These are phyloP conservation scores for Cercospora zeina DNA, from an alignment of 2,329 filamentous ascomycete species.

Conservation along the genomic window DNA sequence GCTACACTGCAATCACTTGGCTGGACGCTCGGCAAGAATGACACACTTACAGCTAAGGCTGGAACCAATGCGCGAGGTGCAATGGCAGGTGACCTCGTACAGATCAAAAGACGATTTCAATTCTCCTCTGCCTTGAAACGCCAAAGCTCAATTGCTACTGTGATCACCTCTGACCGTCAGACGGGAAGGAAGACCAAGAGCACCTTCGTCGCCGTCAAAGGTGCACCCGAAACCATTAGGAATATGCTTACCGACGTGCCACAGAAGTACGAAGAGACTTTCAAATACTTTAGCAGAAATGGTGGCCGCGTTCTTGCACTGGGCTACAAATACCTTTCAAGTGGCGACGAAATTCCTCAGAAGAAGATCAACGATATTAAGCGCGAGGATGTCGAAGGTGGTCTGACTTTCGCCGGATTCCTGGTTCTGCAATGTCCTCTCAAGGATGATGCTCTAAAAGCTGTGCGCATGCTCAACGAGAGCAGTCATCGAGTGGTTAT, in stretches of 20 bases:
- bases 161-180: constrained; percentile 69
- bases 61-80: constrained; percentile 43
- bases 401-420: constrained; percentile 89
- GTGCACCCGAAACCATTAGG: constrained; percentile 93
- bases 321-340: constrained; percentile 86
- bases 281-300: constrained; percentile 95
- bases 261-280: constrained; percentile 92
- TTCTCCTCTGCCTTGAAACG: constrained; percentile 96
- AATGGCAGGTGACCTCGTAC: constrained; percentile 70
- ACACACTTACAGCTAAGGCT: constrained; percentile 73
- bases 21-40: constrained; percentile 89
- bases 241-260: constrained; percentile 85
- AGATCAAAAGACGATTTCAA: constrained; percentile 95
- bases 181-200: constrained; percentile 75
- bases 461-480: constrained; percentile 96
- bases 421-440: constrained; percentile 91
- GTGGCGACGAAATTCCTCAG: constrained; percentile 77
- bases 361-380: constrained; percentile 89
- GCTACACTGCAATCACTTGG: constrained; percentile 86
- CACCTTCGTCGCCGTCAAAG: constrained; percentile 94
- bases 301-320: constrained; percentile 91
- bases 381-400: constrained; percentile 84
- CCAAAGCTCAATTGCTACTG: constrained; percentile 88
- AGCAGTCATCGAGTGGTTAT: constrained; percentile 98
- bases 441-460: constrained; percentile 92